Percentiles rank a stretch among this genome's conserved stretches.
Evolutionary conservation across 2,329 filamentous ascomycete species (phyloP).

Genomic region (Paracamarosporium sp.): DNA sequence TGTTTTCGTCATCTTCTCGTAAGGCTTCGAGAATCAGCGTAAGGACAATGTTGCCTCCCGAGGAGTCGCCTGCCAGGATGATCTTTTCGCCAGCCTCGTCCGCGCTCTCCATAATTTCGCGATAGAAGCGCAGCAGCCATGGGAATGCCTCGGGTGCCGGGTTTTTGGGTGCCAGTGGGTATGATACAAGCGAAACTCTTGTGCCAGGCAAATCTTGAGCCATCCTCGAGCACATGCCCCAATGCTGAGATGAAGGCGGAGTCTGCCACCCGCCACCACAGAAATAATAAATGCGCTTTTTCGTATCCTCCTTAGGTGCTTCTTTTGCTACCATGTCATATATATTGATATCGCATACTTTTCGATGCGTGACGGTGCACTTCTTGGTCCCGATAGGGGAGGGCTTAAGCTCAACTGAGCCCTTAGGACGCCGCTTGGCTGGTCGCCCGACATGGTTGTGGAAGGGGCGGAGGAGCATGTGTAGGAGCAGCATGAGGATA

Average conservation of each 20-base stretch:
- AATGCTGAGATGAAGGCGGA: slow-evolving; percentile 59
- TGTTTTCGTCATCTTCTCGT: slow-evolving; percentile 30
- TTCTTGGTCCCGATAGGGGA: slow-evolving; percentile 39
- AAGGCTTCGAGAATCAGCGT: slow-evolving; percentile 49
- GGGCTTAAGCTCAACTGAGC: slow-evolving; percentile 49
- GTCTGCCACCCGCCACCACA: slow-evolving; percentile 63
- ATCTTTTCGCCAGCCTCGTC: slow-evolving; percentile 50
- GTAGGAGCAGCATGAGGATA: slow-evolving; percentile 46
- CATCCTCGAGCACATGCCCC: slow-evolving; percentile 58
- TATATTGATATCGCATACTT: slow-evolving; percentile 52
- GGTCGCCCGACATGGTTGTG: slow-evolving; percentile 42
- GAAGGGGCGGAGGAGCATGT: slow-evolving; percentile 47
- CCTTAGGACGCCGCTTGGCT: slow-evolving; percentile 42
- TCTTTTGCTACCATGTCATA: slow-evolving; percentile 51
- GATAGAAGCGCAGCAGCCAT: slow-evolving; percentile 55
- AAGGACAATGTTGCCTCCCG: slow-evolving; percentile 62
- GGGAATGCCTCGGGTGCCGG: slow-evolving; percentile 59
- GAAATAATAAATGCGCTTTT: slow-evolving; percentile 60
- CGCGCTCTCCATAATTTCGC: slow-evolving; percentile 49
- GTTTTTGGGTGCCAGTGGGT: slow-evolving; percentile 62
- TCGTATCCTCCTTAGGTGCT: slow-evolving; percentile 11
- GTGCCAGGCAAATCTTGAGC: slow-evolving; percentile 50
- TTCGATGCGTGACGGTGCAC: slow-evolving; percentile 49
- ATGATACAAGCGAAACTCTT: slow-evolving; percentile 57
- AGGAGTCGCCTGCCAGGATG: slow-evolving; percentile 62